A percentile compares a stretch with the other conserved stretches of the same genome.
Conservation (phyloP, 2,329 filamentous ascomycete species). For the Coniochaeta ligniaria region DNA sequence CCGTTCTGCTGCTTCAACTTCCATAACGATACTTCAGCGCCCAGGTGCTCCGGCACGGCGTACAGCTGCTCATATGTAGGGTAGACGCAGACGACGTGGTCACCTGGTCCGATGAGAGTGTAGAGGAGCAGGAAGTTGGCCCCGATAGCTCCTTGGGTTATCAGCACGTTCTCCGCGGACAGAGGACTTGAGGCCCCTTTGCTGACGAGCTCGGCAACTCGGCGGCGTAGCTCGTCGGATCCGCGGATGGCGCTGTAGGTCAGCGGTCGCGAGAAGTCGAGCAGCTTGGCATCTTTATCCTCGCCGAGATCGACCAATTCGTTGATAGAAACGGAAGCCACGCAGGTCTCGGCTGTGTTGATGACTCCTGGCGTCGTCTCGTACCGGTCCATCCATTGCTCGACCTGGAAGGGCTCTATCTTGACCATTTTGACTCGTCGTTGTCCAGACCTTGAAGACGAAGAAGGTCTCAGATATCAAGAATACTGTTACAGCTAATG, state of each 20-base stretch:
- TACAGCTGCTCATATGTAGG: slow-evolving; percentile 86
- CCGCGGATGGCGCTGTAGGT: slow-evolving; percentile 70
- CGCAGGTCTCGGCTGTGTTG: slow-evolving; percentile 77
- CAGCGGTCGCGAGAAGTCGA: slow-evolving; percentile 51
- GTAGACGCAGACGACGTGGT: slow-evolving; percentile 82
- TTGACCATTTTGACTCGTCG: slow-evolving; percentile 25
- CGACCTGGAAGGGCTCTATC: slow-evolving; percentile 61
- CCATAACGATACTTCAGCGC: slow-evolving; percentile 74
- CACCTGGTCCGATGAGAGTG: slow-evolving; percentile 60
- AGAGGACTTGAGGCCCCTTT: slow-evolving; percentile 36
- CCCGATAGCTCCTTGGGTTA: slow-evolving; percentile 73
- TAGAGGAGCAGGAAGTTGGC: slow-evolving; percentile 82
- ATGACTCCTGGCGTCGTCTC: slow-evolving; percentile 47
- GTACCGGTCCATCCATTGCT: slow-evolving; percentile 62
- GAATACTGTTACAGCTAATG: too few relatives aligned
- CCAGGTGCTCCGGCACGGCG: slow-evolving; percentile 63
- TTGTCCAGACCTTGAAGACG: not conserved
- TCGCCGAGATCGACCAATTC: slow-evolving; percentile 55
- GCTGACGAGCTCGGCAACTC: slow-evolving; percentile 59
- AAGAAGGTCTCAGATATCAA: too few relatives aligned
- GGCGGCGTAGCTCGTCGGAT: slow-evolving; percentile 53
- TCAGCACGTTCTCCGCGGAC: slow-evolving; percentile 56
- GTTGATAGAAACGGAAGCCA: slow-evolving; percentile 64
- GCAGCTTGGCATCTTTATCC: slow-evolving; percentile 36
- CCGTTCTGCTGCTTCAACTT: slow-evolving; percentile 55